Conservation (phyloP, 495 filamentous ascomycete genomes). For the Aspergillus steynii region DNA sequence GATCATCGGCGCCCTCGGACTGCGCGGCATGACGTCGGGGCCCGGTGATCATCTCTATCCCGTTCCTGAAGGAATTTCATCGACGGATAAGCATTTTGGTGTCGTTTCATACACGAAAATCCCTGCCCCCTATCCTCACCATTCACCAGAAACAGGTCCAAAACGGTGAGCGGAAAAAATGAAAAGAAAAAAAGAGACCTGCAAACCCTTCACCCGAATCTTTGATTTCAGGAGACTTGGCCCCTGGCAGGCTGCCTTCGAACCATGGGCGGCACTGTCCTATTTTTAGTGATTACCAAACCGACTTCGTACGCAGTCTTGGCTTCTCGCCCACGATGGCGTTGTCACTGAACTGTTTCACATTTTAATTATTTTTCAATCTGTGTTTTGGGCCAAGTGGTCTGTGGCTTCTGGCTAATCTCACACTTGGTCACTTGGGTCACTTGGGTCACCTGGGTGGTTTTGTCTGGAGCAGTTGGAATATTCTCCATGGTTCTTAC, state of each 20-base stretch:
- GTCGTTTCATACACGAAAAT: neutral
- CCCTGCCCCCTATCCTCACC: neutral
- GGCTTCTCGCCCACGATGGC: neutral
- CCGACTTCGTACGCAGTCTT: neutral
- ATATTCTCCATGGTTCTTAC: too few relatives aligned
- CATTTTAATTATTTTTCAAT: neutral
- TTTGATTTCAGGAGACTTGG: neutral
- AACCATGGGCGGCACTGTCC: slow-evolving; percentile 7
- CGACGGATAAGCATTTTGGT: slow-evolving; percentile 4
- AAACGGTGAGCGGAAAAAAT: neutral
- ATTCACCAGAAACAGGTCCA: neutral
- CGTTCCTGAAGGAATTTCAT: slow-evolving; percentile 8
- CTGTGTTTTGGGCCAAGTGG: neutral
- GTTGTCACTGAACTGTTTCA: neutral
- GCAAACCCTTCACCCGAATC: neutral
- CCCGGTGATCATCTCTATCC: slow-evolving; percentile 12
- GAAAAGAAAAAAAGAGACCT: neutral
- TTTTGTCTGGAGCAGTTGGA: too few relatives aligned
- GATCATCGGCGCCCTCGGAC: slow-evolving; percentile 10
- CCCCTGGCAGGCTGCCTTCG: neutral
- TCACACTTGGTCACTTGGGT: neutral
- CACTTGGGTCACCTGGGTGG: too few relatives aligned
- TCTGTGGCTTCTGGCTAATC: neutral
- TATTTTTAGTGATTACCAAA: slow-evolving; percentile 2
- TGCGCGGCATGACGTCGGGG: slow-evolving; percentile 15